Percentiles rank a stretch among this genome's conserved stretches.
Evolutionary conservation across 2,329 filamentous ascomycete genomes (phyloP).

Genomic region (Diaporthe sp.): DNA sequence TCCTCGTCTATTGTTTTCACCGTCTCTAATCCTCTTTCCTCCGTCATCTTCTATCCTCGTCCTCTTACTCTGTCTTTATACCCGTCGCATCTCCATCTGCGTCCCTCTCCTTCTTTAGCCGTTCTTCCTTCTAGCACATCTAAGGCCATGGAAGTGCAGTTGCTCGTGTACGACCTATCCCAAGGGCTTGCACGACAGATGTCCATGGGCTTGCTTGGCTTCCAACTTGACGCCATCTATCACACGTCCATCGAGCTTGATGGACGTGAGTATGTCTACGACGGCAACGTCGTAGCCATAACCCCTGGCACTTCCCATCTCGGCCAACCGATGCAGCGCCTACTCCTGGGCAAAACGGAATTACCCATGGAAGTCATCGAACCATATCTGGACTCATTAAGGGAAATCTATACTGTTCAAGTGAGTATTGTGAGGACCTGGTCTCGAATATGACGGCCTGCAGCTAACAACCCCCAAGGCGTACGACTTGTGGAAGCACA

Average conservation of each 20-base stretch:
- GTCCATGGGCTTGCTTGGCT: conserved; percentile 66
- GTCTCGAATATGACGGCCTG: neutral
- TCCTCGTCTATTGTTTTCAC: neutral
- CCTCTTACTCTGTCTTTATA: neutral
- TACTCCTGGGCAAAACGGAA: conserved; percentile 82
- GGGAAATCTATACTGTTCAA: conserved; percentile 85
- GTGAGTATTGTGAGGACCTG: conserved; percentile 55
- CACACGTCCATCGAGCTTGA: conserved; percentile 92
- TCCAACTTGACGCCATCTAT: conserved; percentile 90
- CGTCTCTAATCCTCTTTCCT: neutral
- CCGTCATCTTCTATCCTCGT: neutral
- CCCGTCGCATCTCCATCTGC: neutral
- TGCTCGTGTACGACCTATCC: conserved; percentile 86
- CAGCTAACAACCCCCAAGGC: conserved; percentile 63
- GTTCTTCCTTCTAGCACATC: neutral
- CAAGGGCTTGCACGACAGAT: conserved; percentile 68
- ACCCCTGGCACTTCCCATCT: conserved; percentile 87
- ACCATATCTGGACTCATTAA: conserved; percentile 89
- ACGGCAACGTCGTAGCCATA: conserved; percentile 87
- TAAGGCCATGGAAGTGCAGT: conserved; percentile 77
- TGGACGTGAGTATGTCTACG: conserved; percentile 91
- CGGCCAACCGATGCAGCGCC: conserved; percentile 82
- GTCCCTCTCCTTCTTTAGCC: neutral
- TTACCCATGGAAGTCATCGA: conserved; percentile 85
- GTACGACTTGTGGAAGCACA: conserved; percentile 91